Conservation (phyloP, 768 basidiomycete genomes). For the Phlegmacium glaucopus region DNA sequence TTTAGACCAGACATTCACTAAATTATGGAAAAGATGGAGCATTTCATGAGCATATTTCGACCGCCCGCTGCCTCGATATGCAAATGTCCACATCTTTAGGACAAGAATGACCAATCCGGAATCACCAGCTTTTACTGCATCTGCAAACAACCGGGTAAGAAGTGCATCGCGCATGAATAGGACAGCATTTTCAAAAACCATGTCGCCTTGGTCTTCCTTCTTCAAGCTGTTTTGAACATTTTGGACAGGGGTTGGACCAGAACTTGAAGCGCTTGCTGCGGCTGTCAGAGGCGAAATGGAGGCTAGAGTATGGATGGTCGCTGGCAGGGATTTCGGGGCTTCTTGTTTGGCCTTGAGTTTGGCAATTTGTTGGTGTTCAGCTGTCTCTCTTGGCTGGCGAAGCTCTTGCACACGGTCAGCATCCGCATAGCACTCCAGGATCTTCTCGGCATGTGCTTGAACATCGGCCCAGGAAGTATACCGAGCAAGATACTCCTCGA, state of each 20-base stretch:
- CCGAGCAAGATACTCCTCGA: no score
- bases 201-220: no score
- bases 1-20: constrained; percentile 21
- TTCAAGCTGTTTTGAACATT: no score
- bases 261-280: no score
- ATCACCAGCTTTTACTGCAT: constrained; percentile 30
- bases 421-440: constrained; percentile 23
- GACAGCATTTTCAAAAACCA: constrained; percentile 24
- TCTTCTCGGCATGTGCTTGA: constrained; percentile 17
- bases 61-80: constrained; percentile 27
- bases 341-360: no score
- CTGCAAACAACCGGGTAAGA: constrained; percentile 20
- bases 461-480: no score
- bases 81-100: constrained; percentile 23
- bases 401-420: constrained; percentile 13
- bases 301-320: no score
- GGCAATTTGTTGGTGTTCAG: no score
- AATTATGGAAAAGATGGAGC: constrained; percentile 25
- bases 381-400: constrained; percentile 5
- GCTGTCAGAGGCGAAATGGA: no score
- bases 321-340: no score
- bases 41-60: constrained; percentile 33
- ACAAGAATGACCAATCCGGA: constrained; percentile 26
- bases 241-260: no score
- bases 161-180: constrained; percentile 28